Percentiles rank a stretch among this genome's conserved stretches.
phyloP scores from a whole-genome alignment of 768 basidiomycete genomes.

The Russula sp. region DNA sequence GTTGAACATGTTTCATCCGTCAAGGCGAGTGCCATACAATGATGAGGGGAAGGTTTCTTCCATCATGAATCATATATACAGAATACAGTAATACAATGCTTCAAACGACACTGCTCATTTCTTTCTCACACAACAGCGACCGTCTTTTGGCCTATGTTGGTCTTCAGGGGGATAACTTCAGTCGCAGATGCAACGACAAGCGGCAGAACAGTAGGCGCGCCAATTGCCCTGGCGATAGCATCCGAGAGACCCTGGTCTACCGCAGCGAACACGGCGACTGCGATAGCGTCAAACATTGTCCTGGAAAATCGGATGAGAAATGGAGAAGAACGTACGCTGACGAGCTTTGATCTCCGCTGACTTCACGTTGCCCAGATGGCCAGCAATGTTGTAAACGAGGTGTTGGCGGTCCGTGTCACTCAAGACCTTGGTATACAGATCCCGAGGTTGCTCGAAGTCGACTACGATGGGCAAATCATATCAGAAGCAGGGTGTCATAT shows the following conservation, averaged over 20 bases:
- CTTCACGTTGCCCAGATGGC: conserved; percentile 56
- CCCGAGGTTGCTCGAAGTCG: conserved; percentile 81
- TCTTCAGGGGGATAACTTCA: conserved; percentile 47
- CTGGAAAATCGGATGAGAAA: background rate
- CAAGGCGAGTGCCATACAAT: background rate
- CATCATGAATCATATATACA: background rate
- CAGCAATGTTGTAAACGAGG: conserved; percentile 60
- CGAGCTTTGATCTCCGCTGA: conserved; percentile 49
- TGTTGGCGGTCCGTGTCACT: conserved; percentile 50
- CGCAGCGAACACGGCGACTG: conserved; percentile 35
- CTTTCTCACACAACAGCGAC: background rate
- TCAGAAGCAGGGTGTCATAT: background rate
- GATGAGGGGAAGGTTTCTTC: background rate
- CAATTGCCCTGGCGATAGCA: conserved; percentile 71
- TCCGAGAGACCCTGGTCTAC: conserved; percentile 70
- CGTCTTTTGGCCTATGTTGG: conserved; percentile 12
- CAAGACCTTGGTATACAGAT: conserved; percentile 62
- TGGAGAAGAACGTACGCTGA: conserved; percentile 46
- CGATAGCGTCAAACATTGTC: conserved; percentile 47
- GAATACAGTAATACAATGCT: background rate
- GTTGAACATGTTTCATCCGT: background rate
- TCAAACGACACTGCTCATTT: background rate
- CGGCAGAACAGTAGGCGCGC: conserved; percentile 49
- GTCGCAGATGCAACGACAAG: conserved; percentile 52
- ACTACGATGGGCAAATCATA: conserved; percentile 34